Evolutionary conservation across 306 rosid species (phyloP), one percentile per base, ranked within the genome.

Genomic region (Trifolium subterraneum): DNA sequence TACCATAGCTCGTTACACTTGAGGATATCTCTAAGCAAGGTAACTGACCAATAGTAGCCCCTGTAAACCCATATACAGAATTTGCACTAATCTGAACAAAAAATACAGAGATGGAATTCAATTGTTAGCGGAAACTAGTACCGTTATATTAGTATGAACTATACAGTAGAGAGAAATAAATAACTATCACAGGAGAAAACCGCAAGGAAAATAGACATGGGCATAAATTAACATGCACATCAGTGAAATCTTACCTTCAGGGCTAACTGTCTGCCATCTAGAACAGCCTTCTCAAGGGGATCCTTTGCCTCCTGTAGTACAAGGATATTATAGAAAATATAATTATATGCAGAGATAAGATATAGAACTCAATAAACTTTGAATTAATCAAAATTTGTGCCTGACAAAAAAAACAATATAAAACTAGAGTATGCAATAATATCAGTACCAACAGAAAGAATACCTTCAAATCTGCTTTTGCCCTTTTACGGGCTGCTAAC

Each of bases 1-100:
- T 91, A 94, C 98, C 98, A 69, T 94, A 94, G 93, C 98, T 94
- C n/a, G 98, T 94, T 77, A 94, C 98, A 90, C 98, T 94, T 29
- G 98, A 94, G 13, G 98, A 94, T 87, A 94, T 94, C 90, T 87
- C 97, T 71, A 94, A 2, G 82, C 98, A 94, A 12, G 97, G 98
- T 73, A 94, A 86, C 83, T 91, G 98, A 66, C 94, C 97, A 70
- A 94, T 45, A 54, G 98, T 90, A 65, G 98, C 98, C 82, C 98
- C 98, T 10, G 98, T 94, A 85, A 94, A 91, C 80, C 97, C 98
- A 80, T 94, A 94, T 11, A 94, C 98, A 11, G 98, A 94, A 86
- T 94, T 94, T 73, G 98, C 98, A 87, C 98, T 94, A 70, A 94
- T 44, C 98, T 91, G 88, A 68, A 81, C 62, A 72, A 67, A 80